These are phyloP conservation scores for Colletotrichum neosansevieriae DNA, from an alignment of 2,329 filamentous ascomycete genomes.

Conservation along the genomic window DNA sequence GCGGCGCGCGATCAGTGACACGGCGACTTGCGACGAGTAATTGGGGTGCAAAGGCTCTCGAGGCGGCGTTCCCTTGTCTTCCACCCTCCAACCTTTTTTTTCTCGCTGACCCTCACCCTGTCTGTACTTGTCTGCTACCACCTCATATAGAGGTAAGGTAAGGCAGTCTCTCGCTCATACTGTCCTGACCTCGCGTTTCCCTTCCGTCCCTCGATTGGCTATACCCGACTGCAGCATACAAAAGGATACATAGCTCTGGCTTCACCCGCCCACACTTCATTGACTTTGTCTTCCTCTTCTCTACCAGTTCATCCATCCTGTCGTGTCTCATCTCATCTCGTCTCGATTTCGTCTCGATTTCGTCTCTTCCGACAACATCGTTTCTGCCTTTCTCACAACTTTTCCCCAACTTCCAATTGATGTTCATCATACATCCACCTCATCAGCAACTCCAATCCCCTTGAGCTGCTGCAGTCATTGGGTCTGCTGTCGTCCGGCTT, in stretches of 20 bases:
- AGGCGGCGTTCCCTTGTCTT: conserved; percentile 42
- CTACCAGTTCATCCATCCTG: conserved; percentile 18
- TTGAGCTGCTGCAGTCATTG: neutral
- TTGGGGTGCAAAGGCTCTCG: conserved; percentile 25
- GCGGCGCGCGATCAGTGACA: conserved; percentile 9
- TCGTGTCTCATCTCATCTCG: conserved; percentile 10
- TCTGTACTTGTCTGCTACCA: neutral
- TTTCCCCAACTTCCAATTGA: conserved; percentile 12
- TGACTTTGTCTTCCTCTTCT: neutral
- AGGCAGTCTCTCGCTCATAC: conserved; percentile 27
- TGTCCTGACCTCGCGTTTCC: conserved; percentile 30
- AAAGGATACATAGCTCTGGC: conserved; percentile 34
- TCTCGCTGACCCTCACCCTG: conserved; percentile 32
- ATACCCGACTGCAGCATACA: conserved; percentile 26
- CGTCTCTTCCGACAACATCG: conserved; percentile 7
- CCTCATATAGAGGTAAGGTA: too few relatives aligned
- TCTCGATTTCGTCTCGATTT: neutral
- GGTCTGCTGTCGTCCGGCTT: neutral
- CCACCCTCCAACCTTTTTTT: conserved; percentile 33
- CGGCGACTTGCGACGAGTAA: conserved; percentile 10
- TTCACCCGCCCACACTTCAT: neutral
- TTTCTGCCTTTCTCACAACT: neutral
- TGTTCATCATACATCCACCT: neutral
- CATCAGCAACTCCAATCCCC: neutral
- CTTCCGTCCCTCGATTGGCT: conserved; percentile 39